Evolutionary conservation across 192 early-diverging fungal genomes (phyloP).

Genomic region (Geranomyces michiganensis): DNA sequence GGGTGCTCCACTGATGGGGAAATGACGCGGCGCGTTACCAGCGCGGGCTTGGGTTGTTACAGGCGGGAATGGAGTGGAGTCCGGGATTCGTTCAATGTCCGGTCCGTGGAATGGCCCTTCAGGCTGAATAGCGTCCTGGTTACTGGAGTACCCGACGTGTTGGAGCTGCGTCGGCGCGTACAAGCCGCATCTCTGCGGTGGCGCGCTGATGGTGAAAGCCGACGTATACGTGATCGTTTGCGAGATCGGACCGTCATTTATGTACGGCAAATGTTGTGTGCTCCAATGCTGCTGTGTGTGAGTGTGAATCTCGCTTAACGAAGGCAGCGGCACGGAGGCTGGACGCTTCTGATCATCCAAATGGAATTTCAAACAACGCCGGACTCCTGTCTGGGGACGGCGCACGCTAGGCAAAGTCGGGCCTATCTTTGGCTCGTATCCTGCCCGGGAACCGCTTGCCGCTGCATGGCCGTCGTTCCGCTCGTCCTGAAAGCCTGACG

Average conservation of each 20-base stretch:
- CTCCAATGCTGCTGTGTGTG: neutral
- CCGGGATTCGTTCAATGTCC: neutral
- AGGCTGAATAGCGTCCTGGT: neutral
- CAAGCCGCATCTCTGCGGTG: neutral
- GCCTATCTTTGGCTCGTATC: neutral
- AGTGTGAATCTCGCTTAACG: neutral
- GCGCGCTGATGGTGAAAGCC: neutral
- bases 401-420: neutral
- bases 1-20: neutral
- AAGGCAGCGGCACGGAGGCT: neutral
- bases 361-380: neutral
- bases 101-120: neutral
- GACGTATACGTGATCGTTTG: neutral
- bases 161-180: conserved; percentile 8
- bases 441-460: neutral
- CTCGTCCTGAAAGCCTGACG: neutral
- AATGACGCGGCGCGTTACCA: neutral
- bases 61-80: neutral
- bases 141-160: neutral
- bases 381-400: neutral
- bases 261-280: neutral
- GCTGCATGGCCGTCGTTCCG: neutral
- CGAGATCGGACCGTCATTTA: neutral
- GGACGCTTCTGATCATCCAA: too few species aligned
- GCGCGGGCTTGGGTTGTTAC: neutral